These are phyloP conservation scores for Neurospora sp. DNA, from an alignment of 495 filamentous ascomycete genomes.

Conservation along the genomic window DNA sequence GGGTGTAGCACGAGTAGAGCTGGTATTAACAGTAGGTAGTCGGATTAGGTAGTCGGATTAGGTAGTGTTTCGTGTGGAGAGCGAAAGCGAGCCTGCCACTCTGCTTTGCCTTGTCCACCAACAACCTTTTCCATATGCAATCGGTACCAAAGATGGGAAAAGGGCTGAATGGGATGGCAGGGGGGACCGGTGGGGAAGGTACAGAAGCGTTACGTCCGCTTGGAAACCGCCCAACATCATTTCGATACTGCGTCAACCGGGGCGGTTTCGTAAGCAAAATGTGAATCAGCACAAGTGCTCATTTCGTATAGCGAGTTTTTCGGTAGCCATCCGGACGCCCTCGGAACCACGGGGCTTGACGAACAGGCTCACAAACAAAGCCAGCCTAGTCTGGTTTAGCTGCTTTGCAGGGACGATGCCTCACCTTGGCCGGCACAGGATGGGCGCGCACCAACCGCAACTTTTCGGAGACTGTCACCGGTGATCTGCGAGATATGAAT, in stretches of 20 bases:
- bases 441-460: background rate
- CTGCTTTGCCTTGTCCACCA: background rate
- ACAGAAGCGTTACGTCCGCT: background rate
- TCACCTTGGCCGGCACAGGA: background rate
- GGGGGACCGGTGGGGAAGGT: background rate
- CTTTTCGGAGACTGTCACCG: background rate
- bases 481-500: background rate
- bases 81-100: background rate
- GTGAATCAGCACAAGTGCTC: background rate
- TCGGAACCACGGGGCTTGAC: background rate
- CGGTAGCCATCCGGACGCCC: background rate
- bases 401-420: background rate
- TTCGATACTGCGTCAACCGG: background rate
- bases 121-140: background rate
- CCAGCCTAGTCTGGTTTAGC: background rate
- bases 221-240: background rate
- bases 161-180: background rate
- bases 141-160: background rate
- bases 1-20: background rate
- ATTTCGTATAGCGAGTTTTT: background rate
- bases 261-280: background rate
- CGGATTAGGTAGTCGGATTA: background rate
- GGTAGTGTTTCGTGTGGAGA: background rate
- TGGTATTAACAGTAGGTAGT: background rate
- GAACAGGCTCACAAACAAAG: background rate